Evolutionary conservation across 1,284 basidiomycete genomes (phyloP), one percentile per base, ranked within the genome.

Genomic region (Inonotus hispidus): DNA sequence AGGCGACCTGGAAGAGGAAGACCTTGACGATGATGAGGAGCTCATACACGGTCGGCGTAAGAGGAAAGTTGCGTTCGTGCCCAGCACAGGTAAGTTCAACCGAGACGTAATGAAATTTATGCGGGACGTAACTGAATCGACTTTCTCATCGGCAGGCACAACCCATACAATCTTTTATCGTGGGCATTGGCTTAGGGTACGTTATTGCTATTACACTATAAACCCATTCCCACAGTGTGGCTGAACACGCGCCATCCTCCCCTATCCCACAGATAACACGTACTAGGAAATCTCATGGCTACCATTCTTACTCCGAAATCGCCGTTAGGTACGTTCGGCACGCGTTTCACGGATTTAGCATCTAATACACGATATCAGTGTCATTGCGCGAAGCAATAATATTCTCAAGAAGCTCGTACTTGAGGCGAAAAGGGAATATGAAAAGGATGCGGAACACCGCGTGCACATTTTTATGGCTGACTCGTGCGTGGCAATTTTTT

Each of bases 401-500:
- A 88, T 92, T 62, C 76, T 92, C 67, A 92, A 92, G 79, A 86
- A 83, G 70, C 79, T 92, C 21, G 90, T 92, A 14, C 73, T 92
- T 41, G 90, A 92, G 72, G 90, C 90, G 27, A 92, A 92, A 74
- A 82, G 84, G 59, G 88, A 91, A 64, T 92, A 92, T 66, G 90
- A 92, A 73, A 91, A 90, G 73, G 90, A 92, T 72, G 88, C 90
- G 61, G 89, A 91, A 67, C 90, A 92, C 69, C 85, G 88, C 63
- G 90, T 92, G 57, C 90, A 92, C 69, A 92, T 92, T 64, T 92
- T 88, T 74, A 80, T 92, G 75, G 90, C 88, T 41, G 90, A 92
- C 75, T 88, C 87, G 88, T 92, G 79, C 80, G 87, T 71, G 58
- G 25, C 25, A 52, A 37, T 43, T 49, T 45, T 43, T 47, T 35